A percentile compares a stretch with the other conserved stretches of the same genome.
Conservation (phyloP, 176 grass and related monocot species). For the Dactylis glomerata region DNA sequence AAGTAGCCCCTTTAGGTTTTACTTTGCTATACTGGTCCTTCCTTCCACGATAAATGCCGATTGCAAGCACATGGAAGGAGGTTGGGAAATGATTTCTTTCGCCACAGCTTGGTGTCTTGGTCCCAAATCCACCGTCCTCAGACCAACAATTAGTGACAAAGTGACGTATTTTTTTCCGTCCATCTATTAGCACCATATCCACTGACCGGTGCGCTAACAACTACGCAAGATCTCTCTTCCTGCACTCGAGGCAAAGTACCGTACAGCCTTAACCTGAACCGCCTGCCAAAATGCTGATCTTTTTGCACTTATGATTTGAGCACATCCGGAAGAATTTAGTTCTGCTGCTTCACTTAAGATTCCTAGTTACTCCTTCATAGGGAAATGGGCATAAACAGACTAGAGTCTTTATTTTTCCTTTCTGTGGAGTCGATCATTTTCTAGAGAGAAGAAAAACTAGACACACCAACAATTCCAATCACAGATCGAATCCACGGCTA, state of each 20-base stretch:
- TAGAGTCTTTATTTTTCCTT: background rate
- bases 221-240: background rate
- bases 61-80: conserved; percentile 29
- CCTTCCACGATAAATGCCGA: conserved; percentile 22
- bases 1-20: conserved; percentile 34
- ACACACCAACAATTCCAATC: background rate
- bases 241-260: background rate
- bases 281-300: background rate
- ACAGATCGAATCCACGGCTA: background rate
- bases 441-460: background rate
- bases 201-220: background rate
- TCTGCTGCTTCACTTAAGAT: background rate
- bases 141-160: background rate
- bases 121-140: background rate
- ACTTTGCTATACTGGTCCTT: conserved; percentile 26
- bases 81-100: conserved; percentile 23
- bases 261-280: background rate
- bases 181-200: conserved; percentile 27
- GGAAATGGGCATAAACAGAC: background rate
- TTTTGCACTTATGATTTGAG: background rate
- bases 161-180: background rate
- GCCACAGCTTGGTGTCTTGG: background rate
- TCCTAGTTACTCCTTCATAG: background rate
- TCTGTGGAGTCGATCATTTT: background rate
- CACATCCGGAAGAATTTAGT: background rate